A percentile compares a stretch with the other conserved stretches of the same genome.
Evolutionary conservation across 1,284 basidiomycete species (phyloP).

Genomic region (Ceratobasidium sp.): DNA sequence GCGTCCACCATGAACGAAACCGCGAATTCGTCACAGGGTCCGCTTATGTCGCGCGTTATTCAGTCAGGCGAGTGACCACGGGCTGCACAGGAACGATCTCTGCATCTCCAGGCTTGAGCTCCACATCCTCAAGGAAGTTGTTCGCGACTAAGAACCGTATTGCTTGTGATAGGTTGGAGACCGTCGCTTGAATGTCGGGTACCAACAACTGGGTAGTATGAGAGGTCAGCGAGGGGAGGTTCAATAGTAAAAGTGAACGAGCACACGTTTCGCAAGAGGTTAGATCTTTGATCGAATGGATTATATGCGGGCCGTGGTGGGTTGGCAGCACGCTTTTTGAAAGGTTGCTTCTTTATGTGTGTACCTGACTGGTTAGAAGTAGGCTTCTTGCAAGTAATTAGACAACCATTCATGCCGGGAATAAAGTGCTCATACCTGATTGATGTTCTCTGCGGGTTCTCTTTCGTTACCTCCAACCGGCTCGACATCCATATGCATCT

Average conservation of each 20-base stretch:
- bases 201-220: slow-evolving; percentile 67
- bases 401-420: not conserved
- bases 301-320: slow-evolving; percentile 29
- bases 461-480: slow-evolving; percentile 25
- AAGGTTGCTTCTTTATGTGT: slow-evolving; percentile 15
- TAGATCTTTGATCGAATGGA: slow-evolving; percentile 54
- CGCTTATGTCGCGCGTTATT: not conserved
- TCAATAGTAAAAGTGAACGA: slow-evolving; percentile 30
- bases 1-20: not conserved
- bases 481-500: slow-evolving; percentile 24
- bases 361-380: not conserved
- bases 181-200: slow-evolving; percentile 87
- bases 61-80: slow-evolving; percentile 49
- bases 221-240: not conserved
- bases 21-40: not conserved
- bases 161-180: slow-evolving; percentile 92
- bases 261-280: slow-evolving; percentile 82
- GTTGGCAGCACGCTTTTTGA: slow-evolving; percentile 10
- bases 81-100: slow-evolving; percentile 71
- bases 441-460: not conserved
- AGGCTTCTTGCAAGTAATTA: slow-evolving; percentile 2
- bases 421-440: slow-evolving; percentile 7
- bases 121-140: slow-evolving; percentile 84
- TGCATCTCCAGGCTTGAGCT: slow-evolving; percentile 80
- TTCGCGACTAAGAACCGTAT: slow-evolving; percentile 93